These are phyloP conservation scores for Penicillium sp. DNA, from an alignment of 2,329 filamentous ascomycete genomes.

Conservation along the genomic window DNA sequence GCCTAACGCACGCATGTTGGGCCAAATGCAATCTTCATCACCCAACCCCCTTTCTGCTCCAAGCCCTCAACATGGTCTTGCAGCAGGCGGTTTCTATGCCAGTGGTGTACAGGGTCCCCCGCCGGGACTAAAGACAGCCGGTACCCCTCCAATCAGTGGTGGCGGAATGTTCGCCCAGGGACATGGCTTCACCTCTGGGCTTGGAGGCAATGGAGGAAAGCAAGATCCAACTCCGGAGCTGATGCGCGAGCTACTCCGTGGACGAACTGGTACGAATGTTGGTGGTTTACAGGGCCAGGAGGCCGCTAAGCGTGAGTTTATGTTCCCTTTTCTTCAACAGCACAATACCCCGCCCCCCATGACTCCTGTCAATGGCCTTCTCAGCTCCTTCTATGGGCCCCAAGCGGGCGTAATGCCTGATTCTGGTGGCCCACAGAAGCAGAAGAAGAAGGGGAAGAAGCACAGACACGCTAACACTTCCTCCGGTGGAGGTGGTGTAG, in stretches of 20 bases:
- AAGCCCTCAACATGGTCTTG: slow-evolving; percentile 41
- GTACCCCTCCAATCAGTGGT: slow-evolving; percentile 79
- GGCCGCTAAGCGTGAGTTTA: slow-evolving; percentile 96
- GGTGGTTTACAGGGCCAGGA: slow-evolving; percentile 72
- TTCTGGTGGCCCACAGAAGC: slow-evolving; percentile 75
- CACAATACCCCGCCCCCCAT: slow-evolving; percentile 85
- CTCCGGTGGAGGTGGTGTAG: slow-evolving; percentile 99
- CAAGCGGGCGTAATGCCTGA: slow-evolving; percentile 86
- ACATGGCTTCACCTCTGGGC: slow-evolving; percentile 73
- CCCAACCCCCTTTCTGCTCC: slow-evolving; percentile 39
- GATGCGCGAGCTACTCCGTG: slow-evolving; percentile 77
- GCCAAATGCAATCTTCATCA: slow-evolving; percentile 45
- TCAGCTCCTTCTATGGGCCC: slow-evolving; percentile 86
- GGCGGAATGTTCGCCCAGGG: slow-evolving; percentile 86
- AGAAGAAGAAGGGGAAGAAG: slow-evolving; percentile 99
- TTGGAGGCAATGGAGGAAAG: slow-evolving; percentile 59
- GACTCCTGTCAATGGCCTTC: slow-evolving; percentile 86
- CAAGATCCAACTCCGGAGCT: slow-evolving; percentile 74
- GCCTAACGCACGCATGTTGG: slow-evolving; percentile 57
- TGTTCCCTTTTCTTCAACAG: slow-evolving; percentile 87
- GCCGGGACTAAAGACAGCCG: slow-evolving; percentile 90
- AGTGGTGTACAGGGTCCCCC: slow-evolving; percentile 88
- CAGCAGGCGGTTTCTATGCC: slow-evolving; percentile 71
- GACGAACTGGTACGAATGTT: slow-evolving; percentile 57
- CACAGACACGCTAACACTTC: slow-evolving; percentile 99